Evolutionary conservation across 1,284 basidiomycete species (phyloP).

Genomic region (Calocybe gambosa): DNA sequence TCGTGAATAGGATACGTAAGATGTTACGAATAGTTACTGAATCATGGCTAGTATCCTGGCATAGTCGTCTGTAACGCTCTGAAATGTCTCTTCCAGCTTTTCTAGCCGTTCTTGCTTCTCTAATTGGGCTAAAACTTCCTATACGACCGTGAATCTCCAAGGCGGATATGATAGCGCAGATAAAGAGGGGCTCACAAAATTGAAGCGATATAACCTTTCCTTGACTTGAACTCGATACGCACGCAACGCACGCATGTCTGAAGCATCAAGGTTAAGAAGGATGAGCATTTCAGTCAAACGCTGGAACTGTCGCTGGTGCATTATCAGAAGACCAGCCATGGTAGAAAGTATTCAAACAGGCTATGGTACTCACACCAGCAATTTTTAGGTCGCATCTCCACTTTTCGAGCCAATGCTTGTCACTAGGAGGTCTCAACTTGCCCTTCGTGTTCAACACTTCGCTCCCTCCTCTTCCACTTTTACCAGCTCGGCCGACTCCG

Average conservation of each 20-base stretch:
- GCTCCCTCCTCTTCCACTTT: constrained; percentile 26
- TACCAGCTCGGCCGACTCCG: constrained; percentile 32
- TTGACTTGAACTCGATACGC: constrained; percentile 86
- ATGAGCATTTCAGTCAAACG: constrained; percentile 91
- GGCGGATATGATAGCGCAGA: neutral
- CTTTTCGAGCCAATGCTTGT: constrained; percentile 74
- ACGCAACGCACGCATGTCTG: constrained; percentile 49
- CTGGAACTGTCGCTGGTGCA: constrained; percentile 80
- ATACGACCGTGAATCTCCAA: constrained; percentile 12
- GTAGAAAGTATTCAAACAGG: neutral
- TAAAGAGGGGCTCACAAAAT: constrained; percentile 61
- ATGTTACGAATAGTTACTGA: constrained; percentile 6
- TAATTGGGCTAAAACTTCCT: constrained; percentile 85
- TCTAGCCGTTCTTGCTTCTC: constrained; percentile 81
- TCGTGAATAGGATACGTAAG: neutral
- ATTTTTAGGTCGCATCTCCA: constrained; percentile 85
- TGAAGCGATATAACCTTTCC: constrained; percentile 90
- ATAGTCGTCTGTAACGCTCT: constrained; percentile 84
- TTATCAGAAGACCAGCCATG: neutral
- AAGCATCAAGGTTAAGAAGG: constrained; percentile 64
- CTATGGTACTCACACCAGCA: constrained; percentile 57
- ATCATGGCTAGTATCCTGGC: constrained; percentile 68
- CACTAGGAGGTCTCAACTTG: constrained; percentile 70
- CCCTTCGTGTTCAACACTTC: constrained; percentile 35
- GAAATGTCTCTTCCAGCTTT: constrained; percentile 92